Evolutionary conservation across 2,329 filamentous ascomycete species (phyloP).

Genomic region (Emericellopsis atlantica): DNA sequence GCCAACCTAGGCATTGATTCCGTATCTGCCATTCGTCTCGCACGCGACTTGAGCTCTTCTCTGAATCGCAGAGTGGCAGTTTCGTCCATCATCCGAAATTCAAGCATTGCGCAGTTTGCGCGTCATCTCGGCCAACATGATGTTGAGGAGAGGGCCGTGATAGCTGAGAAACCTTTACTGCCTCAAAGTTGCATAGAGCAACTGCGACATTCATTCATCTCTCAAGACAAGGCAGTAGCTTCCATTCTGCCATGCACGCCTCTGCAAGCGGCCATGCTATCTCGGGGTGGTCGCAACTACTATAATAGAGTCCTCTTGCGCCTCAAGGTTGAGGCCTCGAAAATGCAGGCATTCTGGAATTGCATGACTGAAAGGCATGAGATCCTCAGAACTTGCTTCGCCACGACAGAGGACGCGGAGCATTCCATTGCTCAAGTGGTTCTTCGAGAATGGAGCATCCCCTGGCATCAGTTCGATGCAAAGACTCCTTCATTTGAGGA

Average conservation of each 20-base stretch:
- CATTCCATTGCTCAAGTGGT: conserved; percentile 64
- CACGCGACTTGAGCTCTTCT: conserved; percentile 37
- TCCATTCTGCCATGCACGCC: conserved; percentile 70
- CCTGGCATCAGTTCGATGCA: conserved; percentile 24
- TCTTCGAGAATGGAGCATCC: conserved; percentile 29
- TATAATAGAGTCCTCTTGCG: conserved; percentile 59
- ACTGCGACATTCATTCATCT: conserved; percentile 17
- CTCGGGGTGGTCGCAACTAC: conserved; percentile 43
- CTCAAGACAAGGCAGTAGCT: conserved; percentile 24
- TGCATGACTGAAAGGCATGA: conserved; percentile 52
- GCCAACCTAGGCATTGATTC: conserved; percentile 74
- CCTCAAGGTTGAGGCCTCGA: conserved; percentile 33
- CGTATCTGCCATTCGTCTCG: conserved; percentile 63
- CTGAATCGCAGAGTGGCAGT: conserved; percentile 43
- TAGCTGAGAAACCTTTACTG: no score
- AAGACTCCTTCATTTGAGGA: conserved; percentile 18
- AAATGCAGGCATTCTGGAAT: conserved; percentile 49
- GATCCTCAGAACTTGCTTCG: conserved; percentile 68
- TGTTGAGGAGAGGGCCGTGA: conserved; percentile 3
- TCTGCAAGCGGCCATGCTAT: conserved; percentile 78
- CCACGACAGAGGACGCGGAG: conserved; percentile 44
- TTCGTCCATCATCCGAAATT: conserved; percentile 55
- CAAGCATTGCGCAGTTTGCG: conserved; percentile 52
- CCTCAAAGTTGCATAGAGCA: conserved; percentile 9
- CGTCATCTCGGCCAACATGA: conserved; percentile 8